Base-by-base conservation (phyloP, 352 stramenopile species). In the Phytophthora megakarya region DNA sequence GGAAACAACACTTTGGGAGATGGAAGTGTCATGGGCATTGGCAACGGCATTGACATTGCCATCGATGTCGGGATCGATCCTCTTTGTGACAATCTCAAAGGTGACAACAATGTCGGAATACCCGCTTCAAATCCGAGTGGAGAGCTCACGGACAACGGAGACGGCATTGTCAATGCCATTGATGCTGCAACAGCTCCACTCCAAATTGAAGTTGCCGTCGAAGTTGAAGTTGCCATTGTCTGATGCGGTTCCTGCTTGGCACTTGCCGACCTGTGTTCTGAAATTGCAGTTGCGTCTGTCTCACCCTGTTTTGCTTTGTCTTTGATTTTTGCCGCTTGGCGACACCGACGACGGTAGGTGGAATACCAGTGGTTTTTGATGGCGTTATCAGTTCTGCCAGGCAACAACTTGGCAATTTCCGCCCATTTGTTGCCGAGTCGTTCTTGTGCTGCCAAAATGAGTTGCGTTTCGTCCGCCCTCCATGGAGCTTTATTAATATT, bases 391-490 rank as follows among this genome's bases (percentile, higher is more conserved):
- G 84, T 93, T 9, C 97, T 71, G 1, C 97, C 97, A 6, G 96
- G 95, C 16, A 99, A 80, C n/a, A 96, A 78, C 73, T 99, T 99
- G 59, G 97, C 93, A 66, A 99, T 99, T 72, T 98, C 93, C 15
- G 93, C 92, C 97, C 97, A 99, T 52, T 95, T 88, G 73, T 99
- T 99, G 48, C 97, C 97, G 6, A 96, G 55, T 9, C 64, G 61
- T 37, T 78, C 66, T 65, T 95, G 86, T 0, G 82, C 80, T 10
- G 73, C 63, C 33, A 94, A 78, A 56, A 96, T 94, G 37, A 92
- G 64, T 52, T 90, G 70, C 59, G 97, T 97, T 72, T 99, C 96
- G 32, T 98, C 88, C 16, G 77, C 59, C 9, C 78, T 89, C 94
- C 95, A 99, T 18, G 95, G 92, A 9, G 92, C 86, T 65, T 98